phyloP scores from a whole-genome alignment of 495 filamentous ascomycete species.

The Glutinoglossum americanum region DNA sequence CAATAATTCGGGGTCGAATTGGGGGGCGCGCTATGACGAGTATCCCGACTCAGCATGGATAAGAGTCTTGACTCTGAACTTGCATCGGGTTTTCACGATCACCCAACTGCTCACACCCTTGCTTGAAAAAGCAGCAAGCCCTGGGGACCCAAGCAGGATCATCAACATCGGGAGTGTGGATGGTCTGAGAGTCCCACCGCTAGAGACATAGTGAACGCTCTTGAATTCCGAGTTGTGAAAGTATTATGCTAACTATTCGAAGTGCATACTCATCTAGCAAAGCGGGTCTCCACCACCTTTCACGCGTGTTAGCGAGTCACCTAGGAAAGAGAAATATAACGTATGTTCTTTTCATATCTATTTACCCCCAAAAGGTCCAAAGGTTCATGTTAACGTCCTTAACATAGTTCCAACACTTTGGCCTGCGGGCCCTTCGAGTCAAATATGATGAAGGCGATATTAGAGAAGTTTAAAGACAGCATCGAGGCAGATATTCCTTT shows the following conservation, averaged over 20 bases:
- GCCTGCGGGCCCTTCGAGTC: conserved; percentile 66
- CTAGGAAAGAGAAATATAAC: conserved; percentile 50
- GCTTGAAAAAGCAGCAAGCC: conserved; percentile 31
- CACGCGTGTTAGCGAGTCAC: conserved; percentile 47
- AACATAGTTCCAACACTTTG: conserved; percentile 36
- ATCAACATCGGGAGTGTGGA: conserved; percentile 61
- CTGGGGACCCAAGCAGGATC: conserved; percentile 35
- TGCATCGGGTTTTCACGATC: conserved; percentile 59
- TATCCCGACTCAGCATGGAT: conserved; percentile 50
- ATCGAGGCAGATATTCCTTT: conserved; percentile 47
- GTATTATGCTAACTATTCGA: not conserved
- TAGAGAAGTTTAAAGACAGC: conserved; percentile 34
- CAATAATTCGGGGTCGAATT: conserved; percentile 61
- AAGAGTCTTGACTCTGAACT: conserved; percentile 56
- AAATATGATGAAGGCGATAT: conserved; percentile 64
- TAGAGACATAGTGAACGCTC: conserved; percentile 37
- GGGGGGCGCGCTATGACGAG: conserved; percentile 43
- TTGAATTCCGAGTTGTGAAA: not conserved
- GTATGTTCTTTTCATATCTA: conserved; percentile 15
- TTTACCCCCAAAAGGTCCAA: not conserved
- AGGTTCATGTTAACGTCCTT: not conserved
- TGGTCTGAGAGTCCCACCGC: conserved; percentile 38
- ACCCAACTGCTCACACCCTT: conserved; percentile 54
- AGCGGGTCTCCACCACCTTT: conserved; percentile 52
- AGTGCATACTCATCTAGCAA: conserved; percentile 48